Evolutionary conservation across 164 flowering plant genomes (phyloP), one percentile per base, ranked within the genome.

Genomic region (Buxus sempervirens): DNA sequence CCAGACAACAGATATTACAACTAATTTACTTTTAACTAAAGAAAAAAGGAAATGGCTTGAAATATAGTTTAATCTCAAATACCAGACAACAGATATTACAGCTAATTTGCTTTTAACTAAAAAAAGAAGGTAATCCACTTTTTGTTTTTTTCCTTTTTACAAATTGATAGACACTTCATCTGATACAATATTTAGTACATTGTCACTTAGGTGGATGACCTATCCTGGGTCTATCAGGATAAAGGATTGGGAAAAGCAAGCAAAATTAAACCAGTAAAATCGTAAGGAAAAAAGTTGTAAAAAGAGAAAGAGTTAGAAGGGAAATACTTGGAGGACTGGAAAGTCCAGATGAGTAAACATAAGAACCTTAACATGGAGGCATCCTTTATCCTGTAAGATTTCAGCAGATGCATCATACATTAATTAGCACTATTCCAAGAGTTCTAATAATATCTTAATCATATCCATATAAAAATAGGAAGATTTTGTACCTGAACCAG

Each of bases 251-350:
- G 13, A 45, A 45, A 27, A 65, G 22, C 28, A 12, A 3, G 27
- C 24, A 42, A 18, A 48, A 24, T 19, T 12, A 59, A 27, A 51
- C 19, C 16, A 62, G 28, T 28, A 70, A 19, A 15, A 24, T n/a
- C n/a, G n/a, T n/a, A n/a, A n/a, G n/a, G 19, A 25, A 60, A 28
- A 65, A 19, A 5, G 64, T 24, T 20, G n/a, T n/a, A n/a, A 42
- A 5, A 22, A 8, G 54, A 62, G 54, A 62, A 32, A 60, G 54
- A 45, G 69, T n/a, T n/a, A 23, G 25, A 48, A 15, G 45, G 54
- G 14, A 62, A 77, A n/a, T 68, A 95, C 97, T 97, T 92, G 94
- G 75, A 86, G 93, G 75, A 89, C 93, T 12, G 72, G 70, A 66
- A 84, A 68, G 58, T 88, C 96, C 70, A 86, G 60, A 77, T 76